Conservation (phyloP, 2,329 filamentous ascomycete genomes). For the Arthrobotrys sinensis region DNA sequence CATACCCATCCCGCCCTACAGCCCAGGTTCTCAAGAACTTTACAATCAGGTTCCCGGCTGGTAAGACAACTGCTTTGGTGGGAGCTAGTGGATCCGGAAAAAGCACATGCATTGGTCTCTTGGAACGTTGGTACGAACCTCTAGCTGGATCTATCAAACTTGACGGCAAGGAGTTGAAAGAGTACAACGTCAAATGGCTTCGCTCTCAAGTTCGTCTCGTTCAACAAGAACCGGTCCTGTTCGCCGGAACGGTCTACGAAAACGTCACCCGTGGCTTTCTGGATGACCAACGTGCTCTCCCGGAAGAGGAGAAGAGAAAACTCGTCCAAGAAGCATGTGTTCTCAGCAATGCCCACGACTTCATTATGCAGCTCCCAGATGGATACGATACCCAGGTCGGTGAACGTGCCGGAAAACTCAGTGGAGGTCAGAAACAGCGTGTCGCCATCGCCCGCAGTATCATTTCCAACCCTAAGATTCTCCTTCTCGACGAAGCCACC, state of each 20-base stretch:
- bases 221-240: slow-evolving; percentile 78
- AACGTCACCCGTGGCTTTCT: slow-evolving; percentile 76
- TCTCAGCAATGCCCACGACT: slow-evolving; percentile 79
- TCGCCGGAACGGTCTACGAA: slow-evolving; percentile 76
- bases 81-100: slow-evolving; percentile 82
- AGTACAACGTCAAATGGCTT: slow-evolving; percentile 76
- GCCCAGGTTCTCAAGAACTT: slow-evolving; percentile 51
- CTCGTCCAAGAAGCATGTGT: slow-evolving; percentile 77
- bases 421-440: slow-evolving; percentile 88
- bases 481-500: slow-evolving; percentile 84
- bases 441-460: slow-evolving; percentile 82
- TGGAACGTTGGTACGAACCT: slow-evolving; percentile 80
- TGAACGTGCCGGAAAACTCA: slow-evolving; percentile 82
- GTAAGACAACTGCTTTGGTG: slow-evolving; percentile 77
- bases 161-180: slow-evolving; percentile 71
- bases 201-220: slow-evolving; percentile 75
- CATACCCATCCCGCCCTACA: slow-evolving; percentile 74
- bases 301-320: slow-evolving; percentile 73
- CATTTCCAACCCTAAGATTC: slow-evolving; percentile 76
- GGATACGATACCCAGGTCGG: slow-evolving; percentile 82
- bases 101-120: slow-evolving; percentile 79
- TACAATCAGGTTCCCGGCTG: slow-evolving; percentile 65
- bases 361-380: slow-evolving; percentile 76
- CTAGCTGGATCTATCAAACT: slow-evolving; percentile 71
- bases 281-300: slow-evolving; percentile 66